Conservation (phyloP, 352 stramenopile genomes). For the Elongisporangium undulatum region DNA sequence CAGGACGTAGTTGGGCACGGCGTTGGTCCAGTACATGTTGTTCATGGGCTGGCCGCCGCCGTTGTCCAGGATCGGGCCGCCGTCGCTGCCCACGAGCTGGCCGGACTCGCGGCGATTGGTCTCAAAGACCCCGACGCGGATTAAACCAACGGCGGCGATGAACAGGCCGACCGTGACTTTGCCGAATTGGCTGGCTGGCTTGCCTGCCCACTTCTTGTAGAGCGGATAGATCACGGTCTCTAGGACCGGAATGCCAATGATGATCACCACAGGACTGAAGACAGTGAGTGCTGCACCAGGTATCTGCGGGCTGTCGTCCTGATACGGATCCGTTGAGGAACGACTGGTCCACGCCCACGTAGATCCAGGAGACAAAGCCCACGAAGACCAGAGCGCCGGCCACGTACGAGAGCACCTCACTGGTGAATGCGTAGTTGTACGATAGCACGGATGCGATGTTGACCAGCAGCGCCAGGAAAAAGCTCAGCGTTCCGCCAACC, state of each 20-base stretch:
- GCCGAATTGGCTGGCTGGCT: conserved; percentile 23
- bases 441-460: conserved; percentile 55
- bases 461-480: conserved; percentile 27
- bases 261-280: conserved; percentile 30
- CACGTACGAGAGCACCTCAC: conserved; percentile 43
- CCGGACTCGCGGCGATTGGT: conserved; percentile 32
- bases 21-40: conserved; percentile 42
- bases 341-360: conserved; percentile 31
- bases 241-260: conserved; percentile 30
- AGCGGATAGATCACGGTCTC: conserved; percentile 29
- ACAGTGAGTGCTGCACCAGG: conserved; percentile 35
- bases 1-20: conserved; percentile 55
- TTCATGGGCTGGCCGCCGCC: conserved; percentile 47
- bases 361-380: conserved; percentile 43
- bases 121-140: conserved; percentile 35
- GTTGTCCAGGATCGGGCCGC: conserved; percentile 23
- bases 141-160: conserved; percentile 22
- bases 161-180: conserved; percentile 19
- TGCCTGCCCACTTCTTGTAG: conserved; percentile 24
- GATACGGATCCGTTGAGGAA: conserved; percentile 34
- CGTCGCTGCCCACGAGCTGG: conserved; percentile 18
- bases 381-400: conserved; percentile 27
- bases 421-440: conserved; percentile 14
- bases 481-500: conserved; percentile 23
- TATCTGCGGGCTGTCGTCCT: conserved; percentile 28